Conservation (phyloP, 345 rosid species). For the Crucihimalaya himalaica region DNA sequence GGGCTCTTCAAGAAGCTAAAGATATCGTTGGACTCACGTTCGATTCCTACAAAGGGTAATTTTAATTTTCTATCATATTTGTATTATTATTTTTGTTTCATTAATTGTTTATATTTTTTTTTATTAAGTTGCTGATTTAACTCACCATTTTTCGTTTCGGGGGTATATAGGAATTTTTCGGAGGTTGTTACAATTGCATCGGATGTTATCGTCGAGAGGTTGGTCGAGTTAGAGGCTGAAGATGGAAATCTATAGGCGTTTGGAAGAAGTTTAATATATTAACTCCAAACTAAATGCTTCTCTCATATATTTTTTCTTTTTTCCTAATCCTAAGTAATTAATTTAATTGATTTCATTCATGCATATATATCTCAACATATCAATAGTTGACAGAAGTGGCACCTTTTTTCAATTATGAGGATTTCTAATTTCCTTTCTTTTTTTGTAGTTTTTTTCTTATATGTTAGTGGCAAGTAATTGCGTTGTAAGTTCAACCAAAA, state of each 20-base stretch:
- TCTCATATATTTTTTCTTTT: neutral
- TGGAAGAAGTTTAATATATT: constrained; percentile 3
- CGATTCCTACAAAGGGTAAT: constrained; percentile 66
- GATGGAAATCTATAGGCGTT: constrained; percentile 18
- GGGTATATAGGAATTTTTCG: constrained; percentile 52
- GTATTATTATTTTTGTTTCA: neutral
- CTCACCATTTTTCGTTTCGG: neutral
- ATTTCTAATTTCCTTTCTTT: constrained; percentile 14
- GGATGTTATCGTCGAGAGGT: constrained; percentile 56
- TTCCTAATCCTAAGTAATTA: neutral
- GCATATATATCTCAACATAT: constrained; percentile 23
- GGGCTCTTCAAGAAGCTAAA: constrained; percentile 75
- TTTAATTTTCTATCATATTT: neutral
- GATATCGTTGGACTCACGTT: constrained; percentile 64
- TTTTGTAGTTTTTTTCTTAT: neutral
- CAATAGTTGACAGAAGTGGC: constrained; percentile 24
- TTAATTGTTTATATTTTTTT: neutral
- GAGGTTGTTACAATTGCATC: constrained; percentile 64
- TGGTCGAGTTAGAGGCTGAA: constrained; percentile 55
- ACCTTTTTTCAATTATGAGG: neutral
- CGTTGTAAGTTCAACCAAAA: constrained; percentile 6
- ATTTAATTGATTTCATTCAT: constrained; percentile 32
- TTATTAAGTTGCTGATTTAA: neutral
- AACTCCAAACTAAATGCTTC: neutral
- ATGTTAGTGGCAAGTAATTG: constrained; percentile 2